Conservation (phyloP, 2,329 filamentous ascomycete genomes). For the Alternaria sp. region DNA sequence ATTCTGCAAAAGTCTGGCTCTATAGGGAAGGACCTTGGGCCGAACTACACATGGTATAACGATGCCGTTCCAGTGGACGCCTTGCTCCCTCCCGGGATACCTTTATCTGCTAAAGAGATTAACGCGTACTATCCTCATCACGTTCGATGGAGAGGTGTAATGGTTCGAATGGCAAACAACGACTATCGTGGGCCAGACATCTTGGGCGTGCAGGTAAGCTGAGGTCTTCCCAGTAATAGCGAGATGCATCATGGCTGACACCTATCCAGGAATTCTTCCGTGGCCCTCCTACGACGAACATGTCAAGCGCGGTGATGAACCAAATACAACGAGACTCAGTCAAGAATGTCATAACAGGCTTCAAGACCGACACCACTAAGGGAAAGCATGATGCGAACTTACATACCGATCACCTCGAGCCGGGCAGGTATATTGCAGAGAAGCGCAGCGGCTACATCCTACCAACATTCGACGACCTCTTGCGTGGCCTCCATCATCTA, state of each 20-base stretch:
- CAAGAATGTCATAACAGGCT: constrained; percentile 15
- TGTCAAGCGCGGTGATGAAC: constrained; percentile 19
- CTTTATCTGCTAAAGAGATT: constrained; percentile 38
- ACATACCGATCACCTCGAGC: constrained; percentile 21
- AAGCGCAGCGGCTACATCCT: constrained; percentile 11
- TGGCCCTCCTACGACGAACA: constrained; percentile 10
- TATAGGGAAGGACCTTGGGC: not conserved
- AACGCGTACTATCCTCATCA: constrained; percentile 42
- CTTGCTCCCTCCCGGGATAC: constrained; percentile 37
- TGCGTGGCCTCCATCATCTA: constrained; percentile 27
- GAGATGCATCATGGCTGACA: not conserved
- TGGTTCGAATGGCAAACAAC: constrained; percentile 35
- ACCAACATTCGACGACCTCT: constrained; percentile 34
- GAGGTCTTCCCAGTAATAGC: not conserved
- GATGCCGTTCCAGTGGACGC: constrained; percentile 30
- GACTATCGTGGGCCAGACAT: constrained; percentile 32
- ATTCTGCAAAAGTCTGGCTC: not conserved
- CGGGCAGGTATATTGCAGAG: constrained; percentile 13
- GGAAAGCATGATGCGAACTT: constrained; percentile 24
- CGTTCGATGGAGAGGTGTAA: constrained; percentile 32
- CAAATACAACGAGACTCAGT: constrained; percentile 24
- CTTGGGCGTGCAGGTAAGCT: constrained; percentile 30
- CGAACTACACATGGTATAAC: constrained; percentile 30
- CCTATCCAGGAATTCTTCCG: constrained; percentile 28
- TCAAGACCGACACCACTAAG: constrained; percentile 20